A percentile compares a stretch with the other conserved stretches of the same genome.
phyloP scores from a whole-genome alignment of 1,284 basidiomycete genomes.

The Leccinum solheimii region DNA sequence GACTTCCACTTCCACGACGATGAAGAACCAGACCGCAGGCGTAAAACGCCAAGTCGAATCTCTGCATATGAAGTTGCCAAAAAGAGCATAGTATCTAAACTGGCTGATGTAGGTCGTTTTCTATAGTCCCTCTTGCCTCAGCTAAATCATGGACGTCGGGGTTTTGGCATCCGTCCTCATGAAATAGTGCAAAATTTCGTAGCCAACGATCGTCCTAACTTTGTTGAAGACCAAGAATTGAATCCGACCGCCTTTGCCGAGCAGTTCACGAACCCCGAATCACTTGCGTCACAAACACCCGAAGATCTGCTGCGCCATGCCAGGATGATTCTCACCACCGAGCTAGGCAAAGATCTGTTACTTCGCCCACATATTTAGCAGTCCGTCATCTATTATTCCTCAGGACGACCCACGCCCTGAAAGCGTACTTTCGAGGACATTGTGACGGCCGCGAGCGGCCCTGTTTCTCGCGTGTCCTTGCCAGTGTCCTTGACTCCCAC shows the following conservation, averaged over 20 bases:
- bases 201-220: slow-evolving; percentile 56
- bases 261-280: slow-evolving; percentile 72
- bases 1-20: slow-evolving; percentile 74
- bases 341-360: slow-evolving; percentile 92
- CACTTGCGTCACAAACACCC: slow-evolving; percentile 51
- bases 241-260: slow-evolving; percentile 75
- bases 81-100: slow-evolving; percentile 70
- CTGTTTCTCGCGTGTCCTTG: too few species aligned
- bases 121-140: slow-evolving; percentile 7
- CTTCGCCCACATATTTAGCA: slow-evolving; percentile 50
- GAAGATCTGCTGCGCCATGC: slow-evolving; percentile 74
- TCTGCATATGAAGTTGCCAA: slow-evolving; percentile 87
- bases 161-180: slow-evolving; percentile 77
- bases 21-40: slow-evolving; percentile 61
- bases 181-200: slow-evolving; percentile 83
- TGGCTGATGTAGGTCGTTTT: slow-evolving; percentile 64
- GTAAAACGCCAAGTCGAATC: slow-evolving; percentile 83
- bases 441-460: too few species aligned
- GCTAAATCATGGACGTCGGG: slow-evolving; percentile 42
- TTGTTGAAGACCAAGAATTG: slow-evolving; percentile 78
- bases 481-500: too few species aligned
- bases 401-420: too few species aligned
- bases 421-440: too few species aligned
- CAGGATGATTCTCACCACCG: slow-evolving; percentile 84
- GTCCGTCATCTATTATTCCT: too few species aligned